These are phyloP conservation scores for Macrophomina phaseolina DNA, from an alignment of 2,329 filamentous ascomycete genomes.

Conservation along the genomic window DNA sequence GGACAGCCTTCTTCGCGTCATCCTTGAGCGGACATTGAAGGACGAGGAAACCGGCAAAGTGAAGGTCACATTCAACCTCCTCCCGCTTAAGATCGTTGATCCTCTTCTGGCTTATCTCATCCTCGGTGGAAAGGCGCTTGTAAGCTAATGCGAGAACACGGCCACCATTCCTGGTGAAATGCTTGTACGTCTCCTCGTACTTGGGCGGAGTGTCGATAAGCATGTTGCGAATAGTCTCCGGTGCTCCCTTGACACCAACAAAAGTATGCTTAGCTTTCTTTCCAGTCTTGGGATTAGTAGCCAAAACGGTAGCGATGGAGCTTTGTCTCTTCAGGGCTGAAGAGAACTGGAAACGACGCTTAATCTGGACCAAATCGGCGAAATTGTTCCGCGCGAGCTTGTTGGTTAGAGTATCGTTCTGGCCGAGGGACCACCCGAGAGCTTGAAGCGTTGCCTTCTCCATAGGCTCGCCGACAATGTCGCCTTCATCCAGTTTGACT, in stretches of 20 bases:
- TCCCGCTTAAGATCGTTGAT: constrained; percentile 96
- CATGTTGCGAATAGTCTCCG: constrained; percentile 96
- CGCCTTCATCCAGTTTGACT: constrained; percentile 94
- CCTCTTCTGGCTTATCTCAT: constrained; percentile 79
- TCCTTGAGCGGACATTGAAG: constrained; percentile 96
- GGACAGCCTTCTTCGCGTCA: constrained; percentile 90
- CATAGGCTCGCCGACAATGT: constrained; percentile 98
- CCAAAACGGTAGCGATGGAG: constrained; percentile 83
- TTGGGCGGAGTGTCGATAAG: constrained; percentile 79
- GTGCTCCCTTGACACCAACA: constrained; percentile 93
- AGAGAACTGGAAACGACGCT: constrained; percentile 97
- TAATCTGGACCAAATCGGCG: constrained; percentile 84
- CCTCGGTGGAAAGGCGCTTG: constrained; percentile 83
- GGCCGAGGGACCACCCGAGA: constrained; percentile 90
- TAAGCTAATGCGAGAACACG: constrained; percentile 93
- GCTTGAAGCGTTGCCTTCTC: constrained; percentile 92
- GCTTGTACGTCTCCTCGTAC: constrained; percentile 98
- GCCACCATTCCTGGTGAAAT: constrained; percentile 94
- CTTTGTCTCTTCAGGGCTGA: constrained; percentile 96
- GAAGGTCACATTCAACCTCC: constrained; percentile 81
- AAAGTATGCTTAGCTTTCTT: constrained; percentile 85
- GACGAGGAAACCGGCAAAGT: constrained; percentile 94
- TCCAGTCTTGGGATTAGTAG: constrained; percentile 72
- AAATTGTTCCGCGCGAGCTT: constrained; percentile 60
- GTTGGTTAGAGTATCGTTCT: constrained; percentile 81